These are phyloP conservation scores for Mesembryanthemum crystallinum DNA, from an alignment of 148 eudicot genomes.

Conservation along the genomic window DNA sequence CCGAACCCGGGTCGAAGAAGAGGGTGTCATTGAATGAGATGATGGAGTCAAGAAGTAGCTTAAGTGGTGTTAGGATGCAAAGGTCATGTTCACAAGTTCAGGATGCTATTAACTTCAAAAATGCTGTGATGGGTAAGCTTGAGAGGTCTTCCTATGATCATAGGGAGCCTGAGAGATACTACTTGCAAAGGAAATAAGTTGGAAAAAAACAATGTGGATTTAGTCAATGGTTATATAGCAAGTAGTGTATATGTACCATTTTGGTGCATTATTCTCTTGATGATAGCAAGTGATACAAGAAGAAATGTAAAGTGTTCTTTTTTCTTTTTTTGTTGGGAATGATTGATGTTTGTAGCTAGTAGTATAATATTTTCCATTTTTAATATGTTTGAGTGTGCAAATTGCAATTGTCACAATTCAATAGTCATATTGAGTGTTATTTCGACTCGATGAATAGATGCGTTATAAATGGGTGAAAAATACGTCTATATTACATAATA, in stretches of 20 bases:
- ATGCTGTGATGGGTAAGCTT: conserved; percentile 71
- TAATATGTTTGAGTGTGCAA: not conserved
- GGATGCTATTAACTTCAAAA: conserved; percentile 63
- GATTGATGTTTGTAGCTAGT: not conserved
- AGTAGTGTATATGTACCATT: conserved; percentile 11
- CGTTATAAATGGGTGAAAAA: too few relatives aligned
- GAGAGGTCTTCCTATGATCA: conserved; percentile 36
- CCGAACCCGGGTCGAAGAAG: conserved; percentile 49
- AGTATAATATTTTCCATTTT: not conserved
- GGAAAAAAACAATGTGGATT: not conserved
- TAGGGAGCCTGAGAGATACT: conserved; percentile 20
- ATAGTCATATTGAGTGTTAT: not conserved
- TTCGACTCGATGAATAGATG: not conserved
- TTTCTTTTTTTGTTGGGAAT: not conserved
- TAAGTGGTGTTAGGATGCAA: conserved; percentile 75
- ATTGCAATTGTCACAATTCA: not conserved
- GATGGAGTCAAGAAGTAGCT: conserved; percentile 74
- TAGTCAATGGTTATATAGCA: not conserved
- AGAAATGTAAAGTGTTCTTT: conserved; percentile 17
- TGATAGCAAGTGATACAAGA: not conserved
- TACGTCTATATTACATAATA: too few relatives aligned
- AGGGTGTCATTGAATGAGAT: conserved; percentile 52
- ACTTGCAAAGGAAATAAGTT: conserved; percentile 17
- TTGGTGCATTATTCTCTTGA: conserved; percentile 13
- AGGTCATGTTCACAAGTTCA: conserved; percentile 77